Evolutionary conservation across 2,329 filamentous ascomycete species (phyloP), one percentile per base, ranked within the genome.

Genomic region (Fusarium sarcochroum): DNA sequence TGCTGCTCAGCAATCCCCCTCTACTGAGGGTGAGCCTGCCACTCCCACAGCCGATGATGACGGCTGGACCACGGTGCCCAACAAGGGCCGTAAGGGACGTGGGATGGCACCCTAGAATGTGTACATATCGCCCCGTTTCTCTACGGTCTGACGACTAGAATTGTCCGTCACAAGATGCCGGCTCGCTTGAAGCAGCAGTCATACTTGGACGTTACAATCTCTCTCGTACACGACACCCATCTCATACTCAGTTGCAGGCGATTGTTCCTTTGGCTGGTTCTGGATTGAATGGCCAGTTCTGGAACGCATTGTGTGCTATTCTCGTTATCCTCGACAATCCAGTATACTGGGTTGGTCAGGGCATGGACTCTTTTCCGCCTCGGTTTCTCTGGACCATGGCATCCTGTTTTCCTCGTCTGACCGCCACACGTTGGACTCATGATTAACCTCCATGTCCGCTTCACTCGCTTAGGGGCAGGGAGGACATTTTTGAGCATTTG

Each of bases 31-130:
- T 30, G 77, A 73, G 37, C 76, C 71, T 37, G 70, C 80, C 35
- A 79, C 81, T 50, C 78, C 81, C 38, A 77, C 81, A 49, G 85
- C 87, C 46, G 87, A 88, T 37, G 88, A 75, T 5, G 73, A 90
- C 75, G 89, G 89, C 69, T 91, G 89, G 89, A 89, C 87, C 66
- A 90, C 86, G 25, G 89, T 79, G 61, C 72, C 77, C 32, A 77
- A 80, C 70, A 80, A 80, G 75, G 77, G 78, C 52, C 78, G 78
- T 51, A 73, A 72, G 70, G 79, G 78, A 67, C 78, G 79, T 50
- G 72, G 51, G 63, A 63, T 67, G 48, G 72, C 58, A 69, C 71
- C 73, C 54, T 73, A 75, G 71, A 75, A 71, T 59, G 74, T 78
- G 76, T 79, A 78, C 71, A 79, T 74, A 78, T 77, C 73, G 71